Conservation (phyloP, 176 grass and related monocot species). For the Carex cristatella region DNA sequence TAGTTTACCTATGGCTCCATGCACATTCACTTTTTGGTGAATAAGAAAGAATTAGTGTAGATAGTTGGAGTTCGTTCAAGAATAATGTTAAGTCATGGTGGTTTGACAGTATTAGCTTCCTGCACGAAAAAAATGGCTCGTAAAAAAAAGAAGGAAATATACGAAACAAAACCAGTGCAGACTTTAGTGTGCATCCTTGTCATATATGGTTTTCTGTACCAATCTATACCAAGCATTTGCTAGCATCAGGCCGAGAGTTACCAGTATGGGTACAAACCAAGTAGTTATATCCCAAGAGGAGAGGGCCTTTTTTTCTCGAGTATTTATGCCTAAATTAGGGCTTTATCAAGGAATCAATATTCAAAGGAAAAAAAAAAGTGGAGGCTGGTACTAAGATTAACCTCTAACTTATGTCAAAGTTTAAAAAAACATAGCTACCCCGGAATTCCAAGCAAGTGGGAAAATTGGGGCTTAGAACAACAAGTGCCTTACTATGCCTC, state of each 20-base stretch:
- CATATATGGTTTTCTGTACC: background rate
- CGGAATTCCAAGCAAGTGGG: conserved; percentile 65
- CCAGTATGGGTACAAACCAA: background rate
- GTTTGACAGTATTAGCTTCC: conserved; percentile 48
- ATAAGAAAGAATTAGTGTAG: conserved; percentile 52
- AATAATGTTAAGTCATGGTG: conserved; percentile 27
- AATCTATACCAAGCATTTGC: conserved; percentile 2
- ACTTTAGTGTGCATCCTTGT: background rate
- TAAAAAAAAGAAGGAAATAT: background rate
- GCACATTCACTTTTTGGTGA: conserved; percentile 56
- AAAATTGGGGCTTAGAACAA: conserved; percentile 69
- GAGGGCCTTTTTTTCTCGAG: background rate
- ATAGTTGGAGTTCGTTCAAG: conserved; percentile 55
- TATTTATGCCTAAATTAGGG: background rate
- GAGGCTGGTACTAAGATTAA: background rate
- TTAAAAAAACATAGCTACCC: conserved; percentile 31
- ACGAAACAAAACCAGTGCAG: background rate
- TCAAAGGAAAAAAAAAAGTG: background rate
- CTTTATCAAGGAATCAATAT: background rate
- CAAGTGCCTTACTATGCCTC: conserved; percentile 56
- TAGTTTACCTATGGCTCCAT: conserved; percentile 56
- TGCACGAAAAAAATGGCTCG: conserved; percentile 21
- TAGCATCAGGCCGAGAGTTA: background rate
- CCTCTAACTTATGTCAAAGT: background rate
- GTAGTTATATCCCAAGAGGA: background rate